Base-by-base conservation (phyloP, 768 basidiomycete genomes). In the Scleroderma citrinum region DNA sequence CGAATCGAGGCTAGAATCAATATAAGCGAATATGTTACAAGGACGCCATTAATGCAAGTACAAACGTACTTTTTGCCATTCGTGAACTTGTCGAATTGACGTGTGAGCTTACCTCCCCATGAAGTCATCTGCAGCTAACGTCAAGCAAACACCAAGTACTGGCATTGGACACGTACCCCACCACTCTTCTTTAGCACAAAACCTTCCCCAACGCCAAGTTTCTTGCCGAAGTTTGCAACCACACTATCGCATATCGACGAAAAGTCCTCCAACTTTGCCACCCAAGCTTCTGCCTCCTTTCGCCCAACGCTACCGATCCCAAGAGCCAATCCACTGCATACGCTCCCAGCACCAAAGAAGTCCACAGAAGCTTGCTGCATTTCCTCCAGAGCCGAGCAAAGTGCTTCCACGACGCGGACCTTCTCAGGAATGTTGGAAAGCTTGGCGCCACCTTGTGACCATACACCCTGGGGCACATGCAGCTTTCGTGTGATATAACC, bases 381-480 rank as follows among this genome's bases (percentile, higher is more conserved):
- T 46, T 92, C 86, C 54, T 92, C 87, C 55, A 94, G 71, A 24
- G 88, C 89, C 24, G 80, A 78, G 55, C 80, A 81, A 20, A 95
- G 70, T 44, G 91, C 81, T 49, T 84, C 83, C 35, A 95, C 82
- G 47, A 90, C 87, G 34, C 87, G 82, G 37, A 92, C 81, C 69
- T 96, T 94, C 58, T 93, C 90, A 44, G 82, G 77, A 30, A 92
- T 61, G 60, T 88, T 92, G 31, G 73, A 71, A 43, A 96, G 76
- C 64, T 92, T 93, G 26, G 86, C 88, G 36, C 92, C 91, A 24
- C 87, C 86, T 62, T 91, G 87, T 38, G 88, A 87, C 92, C 92
- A 95, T 20, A 93, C 86, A 60, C 90, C 88, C 48, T 81, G 81
- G 13, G 92, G 91, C 24, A 95, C 87, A 65, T 92, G 92, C 56